phyloP scores from a whole-genome alignment of 805 yeast genomes.

The Metschnikowia colocasiae region DNA sequence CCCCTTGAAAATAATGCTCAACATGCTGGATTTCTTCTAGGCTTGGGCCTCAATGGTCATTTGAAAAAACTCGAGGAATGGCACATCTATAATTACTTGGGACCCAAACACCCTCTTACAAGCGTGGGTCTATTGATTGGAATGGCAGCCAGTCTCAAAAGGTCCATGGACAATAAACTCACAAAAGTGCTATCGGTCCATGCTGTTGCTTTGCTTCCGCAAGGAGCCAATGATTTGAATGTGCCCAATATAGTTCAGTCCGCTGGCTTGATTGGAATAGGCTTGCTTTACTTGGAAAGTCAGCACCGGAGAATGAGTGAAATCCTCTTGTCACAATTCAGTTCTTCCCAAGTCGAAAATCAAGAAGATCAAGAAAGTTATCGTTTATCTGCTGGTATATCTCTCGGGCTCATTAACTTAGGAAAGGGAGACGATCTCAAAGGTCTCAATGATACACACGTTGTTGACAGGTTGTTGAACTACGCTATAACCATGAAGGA shows the following conservation, averaged over 20 bases:
- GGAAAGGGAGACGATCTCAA: constrained; percentile 66
- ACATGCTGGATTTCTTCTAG: constrained; percentile 93
- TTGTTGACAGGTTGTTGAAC: constrained; percentile 56
- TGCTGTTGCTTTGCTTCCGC: constrained; percentile 84
- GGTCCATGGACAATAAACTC: constrained; percentile 79
- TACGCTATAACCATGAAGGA: constrained; percentile 61
- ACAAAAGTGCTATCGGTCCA: constrained; percentile 92
- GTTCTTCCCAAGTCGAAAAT: constrained; percentile 51
- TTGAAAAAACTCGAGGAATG: constrained; percentile 82
- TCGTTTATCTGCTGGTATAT: constrained; percentile 81
- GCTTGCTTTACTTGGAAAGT: constrained; percentile 71
- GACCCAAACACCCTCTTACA: constrained; percentile 80
- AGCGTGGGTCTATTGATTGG: constrained; percentile 88
- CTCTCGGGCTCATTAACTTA: constrained; percentile 78
- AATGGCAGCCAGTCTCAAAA: constrained; percentile 82
- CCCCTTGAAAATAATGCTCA: constrained; percentile 69
- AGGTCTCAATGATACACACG: constrained; percentile 58
- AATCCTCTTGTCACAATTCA: constrained; percentile 66
- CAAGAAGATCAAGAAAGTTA: constrained; percentile 71
- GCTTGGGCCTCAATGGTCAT: constrained; percentile 90
- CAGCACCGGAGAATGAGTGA: constrained; percentile 87
- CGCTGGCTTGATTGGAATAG: constrained; percentile 89
- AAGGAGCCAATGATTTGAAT: constrained; percentile 85
- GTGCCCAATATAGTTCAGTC: constrained; percentile 81
- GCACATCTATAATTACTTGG: constrained; percentile 91